Base-by-base conservation (phyloP, 768 basidiomycete genomes). In the Arthromyces matolae region DNA sequence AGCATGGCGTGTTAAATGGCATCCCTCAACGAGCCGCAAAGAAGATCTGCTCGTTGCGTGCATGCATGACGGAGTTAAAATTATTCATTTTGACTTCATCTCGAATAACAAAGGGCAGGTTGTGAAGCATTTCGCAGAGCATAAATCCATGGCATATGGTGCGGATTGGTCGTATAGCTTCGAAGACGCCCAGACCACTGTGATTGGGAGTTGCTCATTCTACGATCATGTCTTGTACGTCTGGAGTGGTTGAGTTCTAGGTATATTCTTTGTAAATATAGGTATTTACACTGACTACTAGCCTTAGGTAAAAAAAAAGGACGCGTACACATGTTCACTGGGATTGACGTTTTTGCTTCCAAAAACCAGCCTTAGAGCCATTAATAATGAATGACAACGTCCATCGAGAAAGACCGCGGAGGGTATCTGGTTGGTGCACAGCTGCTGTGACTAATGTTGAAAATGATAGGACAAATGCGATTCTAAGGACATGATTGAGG, bases 11-110 rank as follows among this genome's bases (percentile, higher is more conserved):
- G 83, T 92, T 49, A 93, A 95, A 64, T 99, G 93, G 92, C 93
- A 98, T 66, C 93, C 94, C 6, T 78, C 77, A 4, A 53, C 73
- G 2, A 55, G 60, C n/a, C 77, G 93, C 36, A 78, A 75, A 52
- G 59, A 77, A 29, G 89, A 94, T 59, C 73, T 98, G 2, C 77
- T 97, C 16, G 82, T 93, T n/a, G 96, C 94, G 0, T 93, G 89
- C 60, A 99, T 98, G 96, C 94, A 95, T 61, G 93, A 93, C 53
- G 94, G 95, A 8, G 94, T 92, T 77, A 96, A 96, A 61, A 73
- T 95, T 5, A 64, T 93, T 37, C 71, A 65, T 2, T 80, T 89
- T 54, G 64, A 60, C 4, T 78, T 89, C 49, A 66, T 62, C 33
- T 55, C 4, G 10, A 36, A 43, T 19, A 53, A 52, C 16, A 57